A percentile compares a stretch with the other conserved stretches of the same genome.
Conservation (phyloP, 2,329 filamentous ascomycete genomes). For the Penicillium sp. region DNA sequence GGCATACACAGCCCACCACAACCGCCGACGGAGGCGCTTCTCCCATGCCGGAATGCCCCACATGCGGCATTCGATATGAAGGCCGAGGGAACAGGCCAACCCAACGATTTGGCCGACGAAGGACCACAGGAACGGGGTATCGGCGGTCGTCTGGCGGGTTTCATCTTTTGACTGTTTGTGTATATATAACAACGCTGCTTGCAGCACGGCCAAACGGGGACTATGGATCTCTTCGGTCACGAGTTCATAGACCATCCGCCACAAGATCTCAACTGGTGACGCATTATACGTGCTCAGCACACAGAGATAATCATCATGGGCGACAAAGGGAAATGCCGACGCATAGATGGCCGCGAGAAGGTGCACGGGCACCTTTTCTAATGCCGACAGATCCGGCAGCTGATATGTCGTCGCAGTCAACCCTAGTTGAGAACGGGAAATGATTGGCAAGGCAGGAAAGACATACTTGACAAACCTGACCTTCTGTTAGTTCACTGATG, state of each 20-base stretch:
- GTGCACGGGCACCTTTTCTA: constrained; percentile 25
- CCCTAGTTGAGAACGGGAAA: constrained; percentile 32
- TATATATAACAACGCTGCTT: constrained; percentile 34
- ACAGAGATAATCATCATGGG: constrained; percentile 31
- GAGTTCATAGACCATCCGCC: constrained; percentile 33
- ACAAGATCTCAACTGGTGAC: constrained; percentile 25
- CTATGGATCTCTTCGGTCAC: constrained; percentile 33
- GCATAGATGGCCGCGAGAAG: constrained; percentile 35
- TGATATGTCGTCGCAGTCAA: constrained; percentile 16
- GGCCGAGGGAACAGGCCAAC: constrained; percentile 33
- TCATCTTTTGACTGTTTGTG: constrained; percentile 24
- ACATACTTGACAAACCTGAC: constrained; percentile 30
- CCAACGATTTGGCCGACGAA: constrained; percentile 38
- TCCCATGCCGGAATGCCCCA: constrained; percentile 41
- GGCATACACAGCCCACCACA: constrained; percentile 43
- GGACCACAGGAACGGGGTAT: constrained; percentile 38
- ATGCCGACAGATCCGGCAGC: constrained; percentile 18
- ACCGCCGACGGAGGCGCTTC: constrained; percentile 36
- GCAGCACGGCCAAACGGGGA: constrained; percentile 31
- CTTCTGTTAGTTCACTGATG: constrained; percentile 1
- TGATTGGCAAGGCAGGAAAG: constrained; percentile 30
- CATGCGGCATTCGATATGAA: constrained; percentile 38
- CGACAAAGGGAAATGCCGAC: constrained; percentile 32
- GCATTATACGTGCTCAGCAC: constrained; percentile 28
- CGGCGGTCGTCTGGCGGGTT: constrained; percentile 25